Base-by-base conservation (phyloP, 2,329 filamentous ascomycete species). In the Pseudovirgaria hyperparasitica region DNA sequence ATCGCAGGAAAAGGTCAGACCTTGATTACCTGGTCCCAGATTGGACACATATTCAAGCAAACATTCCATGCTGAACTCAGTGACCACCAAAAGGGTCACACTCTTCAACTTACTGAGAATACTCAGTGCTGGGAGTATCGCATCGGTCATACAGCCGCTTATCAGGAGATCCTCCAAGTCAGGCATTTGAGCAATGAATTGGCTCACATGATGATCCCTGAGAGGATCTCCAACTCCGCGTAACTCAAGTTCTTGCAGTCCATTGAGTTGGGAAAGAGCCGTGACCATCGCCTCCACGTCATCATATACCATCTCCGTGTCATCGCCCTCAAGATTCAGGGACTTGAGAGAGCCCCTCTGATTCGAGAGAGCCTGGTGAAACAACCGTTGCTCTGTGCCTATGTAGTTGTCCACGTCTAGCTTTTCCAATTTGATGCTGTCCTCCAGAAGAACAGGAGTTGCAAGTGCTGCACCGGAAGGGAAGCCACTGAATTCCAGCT, bases 101-200 rank as follows among this genome's bases (percentile, higher is more conserved):
- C 50, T 55, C 23, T 61, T 63, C 19, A 79, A 49, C 17, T 62
- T 55, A 4, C 45, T 43, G 22, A 76, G 51, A 5, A 45, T 44
- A 8, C 65, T 55, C 9, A 72, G 42, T 4, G 45, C 41, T 18
- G 43, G 42, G 30, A 65, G 57, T 8, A 67, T 50, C 13, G 59
- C 55, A 33, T 72, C 64, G 5, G 63, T 58, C 13, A 67, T 47
- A 10, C 65, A 64, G 6, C 72, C 72, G 22, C 60, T 63, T 25
- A 77, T 62, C 23, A 57, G 63, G 9, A 79, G 47, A 9, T 69
- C 62, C 36, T 74, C 67, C 0, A 80, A 56, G 10, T 56, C 42
- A 0, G 48, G 48, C 7, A 73, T 48, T 7, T 54, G 45, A 2
- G 43, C 33, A 14, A 63, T 55, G 10, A 79, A 55, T 3, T 40